These are phyloP conservation scores for Desmodesmus armatus DNA, from an alignment of 139 green algal species.

Conservation along the genomic window DNA sequence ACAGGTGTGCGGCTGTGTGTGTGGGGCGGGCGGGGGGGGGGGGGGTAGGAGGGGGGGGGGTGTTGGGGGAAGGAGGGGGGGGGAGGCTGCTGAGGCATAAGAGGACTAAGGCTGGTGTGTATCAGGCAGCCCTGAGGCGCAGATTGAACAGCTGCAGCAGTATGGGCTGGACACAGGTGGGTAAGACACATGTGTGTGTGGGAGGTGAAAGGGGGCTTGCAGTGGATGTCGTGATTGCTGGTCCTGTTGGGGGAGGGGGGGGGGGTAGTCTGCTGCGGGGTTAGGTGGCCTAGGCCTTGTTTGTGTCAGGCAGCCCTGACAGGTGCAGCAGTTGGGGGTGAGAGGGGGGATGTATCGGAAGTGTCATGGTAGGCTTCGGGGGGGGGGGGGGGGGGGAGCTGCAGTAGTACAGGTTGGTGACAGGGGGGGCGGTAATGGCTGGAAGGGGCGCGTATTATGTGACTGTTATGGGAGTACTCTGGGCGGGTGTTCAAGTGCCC, in stretches of 20 bases:
- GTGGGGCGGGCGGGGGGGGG: neutral
- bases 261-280: no score
- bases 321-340: constrained; percentile 46
- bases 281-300: no score
- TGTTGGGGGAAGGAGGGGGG: no score
- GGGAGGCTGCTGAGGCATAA: no score
- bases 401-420: no score
- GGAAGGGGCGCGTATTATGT: no score
- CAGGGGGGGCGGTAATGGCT: no score
- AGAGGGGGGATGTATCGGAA: neutral
- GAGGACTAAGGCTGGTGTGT: no score
- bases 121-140: constrained; percentile 73
- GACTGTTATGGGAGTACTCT: no score
- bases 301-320: constrained; percentile 72
- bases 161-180: constrained; percentile 19
- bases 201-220: neutral
- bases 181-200: neutral
- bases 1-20: constrained; percentile 11
- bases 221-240: neutral
- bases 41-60: neutral
- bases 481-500: no score
- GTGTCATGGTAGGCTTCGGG: neutral
- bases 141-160: constrained; percentile 64
- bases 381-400: neutral
- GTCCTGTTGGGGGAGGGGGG: neutral